These are phyloP conservation scores for Biscogniauxia mediterranea DNA, from an alignment of 2,329 filamentous ascomycete species.

Conservation along the genomic window DNA sequence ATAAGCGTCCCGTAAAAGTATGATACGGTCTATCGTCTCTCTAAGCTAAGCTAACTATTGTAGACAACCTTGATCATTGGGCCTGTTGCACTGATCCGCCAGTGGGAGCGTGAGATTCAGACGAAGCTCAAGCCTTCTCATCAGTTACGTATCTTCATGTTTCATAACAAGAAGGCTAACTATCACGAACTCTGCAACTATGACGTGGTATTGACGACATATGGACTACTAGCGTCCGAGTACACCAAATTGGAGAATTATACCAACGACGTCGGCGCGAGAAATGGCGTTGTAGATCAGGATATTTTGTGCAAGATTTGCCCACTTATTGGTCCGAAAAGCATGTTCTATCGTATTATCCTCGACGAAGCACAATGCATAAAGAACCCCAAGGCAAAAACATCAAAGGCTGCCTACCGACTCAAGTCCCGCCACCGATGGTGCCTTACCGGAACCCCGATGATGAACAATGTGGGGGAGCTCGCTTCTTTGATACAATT, in stretches of 20 bases:
- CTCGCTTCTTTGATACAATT: constrained; percentile 77
- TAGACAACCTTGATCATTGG: constrained; percentile 77
- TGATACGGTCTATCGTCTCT: constrained; percentile 6
- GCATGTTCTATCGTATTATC: constrained; percentile 66
- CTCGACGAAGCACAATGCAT: constrained; percentile 80
- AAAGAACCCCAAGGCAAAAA: constrained; percentile 68
- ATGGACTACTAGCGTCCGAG: constrained; percentile 67
- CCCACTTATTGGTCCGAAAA: constrained; percentile 59
- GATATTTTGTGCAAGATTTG: constrained; percentile 41
- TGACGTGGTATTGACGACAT: constrained; percentile 77
- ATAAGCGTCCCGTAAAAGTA: constrained; percentile 45
- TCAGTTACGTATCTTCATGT: constrained; percentile 63
- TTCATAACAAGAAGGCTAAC: constrained; percentile 64
- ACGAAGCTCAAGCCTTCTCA: constrained; percentile 62
- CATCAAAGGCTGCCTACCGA: constrained; percentile 57
- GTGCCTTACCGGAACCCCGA: constrained; percentile 78
- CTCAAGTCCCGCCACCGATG: constrained; percentile 64
- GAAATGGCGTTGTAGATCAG: constrained; percentile 36
- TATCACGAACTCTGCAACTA: constrained; percentile 62
- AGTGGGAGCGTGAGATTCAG: constrained; percentile 80
- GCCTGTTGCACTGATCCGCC: constrained; percentile 74
- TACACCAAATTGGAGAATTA: constrained; percentile 60
- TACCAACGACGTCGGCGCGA: constrained; percentile 46
- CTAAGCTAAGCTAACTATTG: constrained; percentile 4
- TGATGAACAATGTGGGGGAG: constrained; percentile 84